Base-by-base conservation (phyloP, 2,329 filamentous ascomycete species). In the Aureobasidium sp. region DNA sequence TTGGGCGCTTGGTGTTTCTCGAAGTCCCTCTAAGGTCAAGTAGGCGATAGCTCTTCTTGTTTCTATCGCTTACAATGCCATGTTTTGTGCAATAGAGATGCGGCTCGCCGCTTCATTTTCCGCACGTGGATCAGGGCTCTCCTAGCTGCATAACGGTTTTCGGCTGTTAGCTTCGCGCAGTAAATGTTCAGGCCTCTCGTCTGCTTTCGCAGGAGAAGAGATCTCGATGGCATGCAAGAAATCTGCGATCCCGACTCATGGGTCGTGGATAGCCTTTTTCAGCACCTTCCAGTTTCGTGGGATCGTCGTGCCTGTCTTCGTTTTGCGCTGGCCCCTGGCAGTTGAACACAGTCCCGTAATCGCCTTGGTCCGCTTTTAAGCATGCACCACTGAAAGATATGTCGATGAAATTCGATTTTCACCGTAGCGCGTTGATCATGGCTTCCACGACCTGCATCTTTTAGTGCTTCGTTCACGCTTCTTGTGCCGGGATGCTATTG, bases 271-370 rank as follows among this genome's bases (percentile, higher is more conserved):
- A 16, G 14, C 29, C 2, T 11, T 21, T 34, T 30, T 22, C n/a
- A 45, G 19, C 41, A 34, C 41, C 41, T 45, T 45, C 41, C 41
- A 29, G 41, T 45, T 34, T 45, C 11, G 41, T 45, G 27, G 29
- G 12, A 22, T 45, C 2, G 12, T 24, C 16, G 19, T 29, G 41
- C 6, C 12, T 19, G 21, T 30, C n/a, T 7, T 29, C 12, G 41
- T 4, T 22, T n/a, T n/a, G n/a, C n/a, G n/a, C n/a, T n/a, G n/a
- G n/a, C n/a, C n/a, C n/a, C n/a, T n/a, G n/a, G n/a, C n/a, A 10
- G 12, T 16, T 6, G 19, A 22, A 24, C n/a, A 17, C 41, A 45
- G 19, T 24, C 41, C 34, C n/a, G 11, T 29, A 16, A 44, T 16
- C 17, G 17, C 14, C 10, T 44, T 30, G 12, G 6, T 34, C 7